Evolutionary conservation across 2,329 filamentous ascomycete species (phyloP).

Genomic region (Talaromyces islandicus): DNA sequence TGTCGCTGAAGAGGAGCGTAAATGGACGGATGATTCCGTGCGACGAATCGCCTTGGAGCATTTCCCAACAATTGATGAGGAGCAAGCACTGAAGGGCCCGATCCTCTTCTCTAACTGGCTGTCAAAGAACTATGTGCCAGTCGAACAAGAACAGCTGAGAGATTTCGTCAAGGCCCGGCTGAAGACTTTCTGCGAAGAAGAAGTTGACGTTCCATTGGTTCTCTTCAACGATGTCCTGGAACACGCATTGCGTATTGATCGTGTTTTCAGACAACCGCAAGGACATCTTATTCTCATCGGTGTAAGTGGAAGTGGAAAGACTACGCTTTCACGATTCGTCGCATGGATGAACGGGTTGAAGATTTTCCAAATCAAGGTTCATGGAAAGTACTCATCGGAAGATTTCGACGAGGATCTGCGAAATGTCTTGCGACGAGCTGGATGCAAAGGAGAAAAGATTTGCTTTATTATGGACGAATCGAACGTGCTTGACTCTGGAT

Average conservation of each 20-base stretch:
- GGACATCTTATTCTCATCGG: slow-evolving; percentile 97
- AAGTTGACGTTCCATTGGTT: slow-evolving; percentile 95
- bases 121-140: slow-evolving; percentile 95
- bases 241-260: slow-evolving; percentile 95
- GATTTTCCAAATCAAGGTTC: slow-evolving; percentile 99
- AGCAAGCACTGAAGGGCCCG: slow-evolving; percentile 80
- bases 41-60: slow-evolving; percentile 79
- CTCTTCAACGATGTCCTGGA: slow-evolving; percentile 99
- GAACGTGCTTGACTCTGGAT: slow-evolving; percentile 96
- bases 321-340: slow-evolving; percentile 93
- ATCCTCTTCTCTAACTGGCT: slow-evolving; percentile 99
- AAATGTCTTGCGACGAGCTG: slow-evolving; percentile 85
- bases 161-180: slow-evolving; percentile 97
- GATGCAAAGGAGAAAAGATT: slow-evolving; percentile 98
- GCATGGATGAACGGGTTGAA: slow-evolving; percentile 99
- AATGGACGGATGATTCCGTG: slow-evolving; percentile 89
- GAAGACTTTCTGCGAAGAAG: slow-evolving; percentile 98
- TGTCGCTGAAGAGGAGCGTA: slow-evolving; percentile 85
- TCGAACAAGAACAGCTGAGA: slow-evolving; percentile 87
- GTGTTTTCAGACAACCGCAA: slow-evolving; percentile 96
- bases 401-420: slow-evolving; percentile 98
- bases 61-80: slow-evolving; percentile 93
- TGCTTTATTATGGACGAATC: slow-evolving; percentile 99
- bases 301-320: slow-evolving; percentile 98
- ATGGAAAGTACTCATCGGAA: slow-evolving; percentile 95